Evolutionary conservation across 768 basidiomycete genomes (phyloP).

Genomic region (Wakefieldia striispora): DNA sequence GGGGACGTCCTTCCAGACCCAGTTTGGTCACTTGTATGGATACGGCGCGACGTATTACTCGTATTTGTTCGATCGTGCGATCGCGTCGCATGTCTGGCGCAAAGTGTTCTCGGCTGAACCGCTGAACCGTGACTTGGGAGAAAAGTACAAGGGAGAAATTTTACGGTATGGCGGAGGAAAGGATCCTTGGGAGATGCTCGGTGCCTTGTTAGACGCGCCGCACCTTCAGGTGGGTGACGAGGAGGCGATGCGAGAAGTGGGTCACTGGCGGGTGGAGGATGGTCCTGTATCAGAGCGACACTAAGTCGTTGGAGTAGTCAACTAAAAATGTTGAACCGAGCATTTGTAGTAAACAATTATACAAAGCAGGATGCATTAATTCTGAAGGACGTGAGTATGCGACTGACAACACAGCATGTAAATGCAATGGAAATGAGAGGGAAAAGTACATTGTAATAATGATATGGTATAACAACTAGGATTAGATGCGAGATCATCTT

Average conservation of each 20-base stretch:
- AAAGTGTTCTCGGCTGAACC: constrained; percentile 70
- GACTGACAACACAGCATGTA: not conserved
- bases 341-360: constrained; percentile 3
- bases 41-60: constrained; percentile 99
- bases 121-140: constrained; percentile 70
- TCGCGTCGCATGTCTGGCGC: constrained; percentile 89
- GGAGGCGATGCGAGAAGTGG: constrained; percentile 86
- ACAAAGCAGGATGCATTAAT: not conserved
- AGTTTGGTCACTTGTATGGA: constrained; percentile 93
- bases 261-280: constrained; percentile 82
- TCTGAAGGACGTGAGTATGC: not conserved
- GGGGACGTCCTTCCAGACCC: constrained; percentile 91
- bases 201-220: constrained; percentile 60
- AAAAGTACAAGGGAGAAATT: constrained; percentile 75
- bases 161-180: constrained; percentile 82
- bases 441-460: constrained; percentile 22
- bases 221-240: constrained; percentile 70
- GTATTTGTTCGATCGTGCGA: constrained; percentile 94
- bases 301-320: constrained; percentile 27
- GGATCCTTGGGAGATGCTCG: constrained; percentile 94
- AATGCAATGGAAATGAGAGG: not conserved
- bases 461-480: constrained; percentile 10
- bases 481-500: constrained; percentile 1
- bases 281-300: constrained; percentile 63
- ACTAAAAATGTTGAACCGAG: not conserved